Evolutionary conservation across 2,329 filamentous ascomycete genomes (phyloP), one percentile per base, ranked within the genome.

Genomic region (Talaromyces amestolkiae): DNA sequence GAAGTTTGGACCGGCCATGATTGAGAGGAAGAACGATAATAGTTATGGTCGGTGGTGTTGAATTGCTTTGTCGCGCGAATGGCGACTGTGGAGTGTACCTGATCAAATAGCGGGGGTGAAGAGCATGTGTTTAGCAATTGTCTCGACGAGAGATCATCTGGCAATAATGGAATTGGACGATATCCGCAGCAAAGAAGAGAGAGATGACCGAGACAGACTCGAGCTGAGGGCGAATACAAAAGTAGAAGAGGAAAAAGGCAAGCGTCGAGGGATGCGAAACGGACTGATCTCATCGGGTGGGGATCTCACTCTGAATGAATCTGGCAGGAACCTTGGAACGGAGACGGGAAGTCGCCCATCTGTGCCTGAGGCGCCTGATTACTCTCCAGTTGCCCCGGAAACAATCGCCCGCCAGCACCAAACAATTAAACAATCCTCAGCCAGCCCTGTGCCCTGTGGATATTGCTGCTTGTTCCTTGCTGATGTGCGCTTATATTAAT

Each of bases 1-100:
- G 63, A 78, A 68, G 64, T 78, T 74, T 66, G 78, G 70, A 58
- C 76, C 71, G 60, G 64, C 64, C 78, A 79, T 79, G 54, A 66
- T 39, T 24, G 1, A 3, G 51, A 54, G 9, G 11, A 15, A 39
- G n/a, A 22, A 37, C 8, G 27, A 31, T 19, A 35, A 19, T 15
- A 24, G 53, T 41, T 67, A 76, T 73, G 59, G 76, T 71, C 31
- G 37, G 19, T 5, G 27, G 41, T 58, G 51, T 8, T 41, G 27
- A 19, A n/a, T n/a, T 47, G 61, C 17, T 49, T 45, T 43, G 49
- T 33, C 61, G 61, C 61, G 61, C 61, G 35, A 56, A 63, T 37
- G 51, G 53, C 61, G 61, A 56, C 51, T 41, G 61, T 43, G 49
- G 49, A 43, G 61, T 24, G 59, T 35, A 41, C 15, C 8, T 54